Base-by-base conservation (phyloP, 306 rosid species). In the Ormosia semicastrata region DNA sequence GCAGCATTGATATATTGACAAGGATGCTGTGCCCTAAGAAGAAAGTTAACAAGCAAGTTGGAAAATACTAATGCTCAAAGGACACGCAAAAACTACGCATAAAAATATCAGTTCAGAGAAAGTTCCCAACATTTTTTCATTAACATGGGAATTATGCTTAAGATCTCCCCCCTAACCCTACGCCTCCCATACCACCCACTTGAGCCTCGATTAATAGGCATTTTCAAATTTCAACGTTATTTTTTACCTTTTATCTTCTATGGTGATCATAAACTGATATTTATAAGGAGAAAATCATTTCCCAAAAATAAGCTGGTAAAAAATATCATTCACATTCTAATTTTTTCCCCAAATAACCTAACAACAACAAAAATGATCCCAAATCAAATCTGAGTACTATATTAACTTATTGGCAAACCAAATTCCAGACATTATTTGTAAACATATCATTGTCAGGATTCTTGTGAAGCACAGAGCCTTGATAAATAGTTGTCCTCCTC, bases 11-110 rank as follows among this genome's bases (percentile, higher is more conserved):
- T 71, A 64, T 39, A 36, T 52, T 50, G 24, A 36, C 32, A 56
- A 75, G 15, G 70, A 52, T 17, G 49, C 53, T 41, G 39, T 41
- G 39, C 11, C 29, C 39, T 71, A 33, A 66, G 9, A 41, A 50
- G 66, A 66, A 66, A 82, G 52, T 44, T 14, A 41, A 2, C 13
- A 29, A 43, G 60, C 81, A 6, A 18, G 53, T 33, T 13, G 56
- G 71, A n/a, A 82, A 67, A 54, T 66, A 69, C 63, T 4, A 17
- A 29, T 12, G 59, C 63, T 81, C 75, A 74, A 14, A 53, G 54
- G 71, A 81, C n/a, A 15, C 30, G 8, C 18, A 44, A 12, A 50
- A 72, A 2, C 11, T 54, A 18, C 8, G 1, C 37, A 32, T 43
- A 76, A 62, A 62, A 32, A 68, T 44, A 60, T 75, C 57, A 7